Percentiles rank a stretch among this genome's conserved stretches.
phyloP scores from a whole-genome alignment of 1,284 basidiomycete species.

The Microbotryum saponariae region DNA sequence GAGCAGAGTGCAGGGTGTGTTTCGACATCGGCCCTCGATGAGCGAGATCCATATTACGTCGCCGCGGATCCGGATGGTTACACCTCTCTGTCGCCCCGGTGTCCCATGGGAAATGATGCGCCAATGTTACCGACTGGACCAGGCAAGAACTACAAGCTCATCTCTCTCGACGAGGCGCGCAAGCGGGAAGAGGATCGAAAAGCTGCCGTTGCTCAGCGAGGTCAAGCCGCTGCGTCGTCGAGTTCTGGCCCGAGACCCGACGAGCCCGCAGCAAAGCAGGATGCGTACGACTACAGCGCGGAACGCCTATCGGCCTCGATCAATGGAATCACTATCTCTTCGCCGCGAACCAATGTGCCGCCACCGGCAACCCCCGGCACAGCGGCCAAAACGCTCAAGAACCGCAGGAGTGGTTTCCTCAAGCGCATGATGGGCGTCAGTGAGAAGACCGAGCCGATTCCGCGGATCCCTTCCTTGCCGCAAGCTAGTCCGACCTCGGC shows the following conservation, averaged over 20 bases:
- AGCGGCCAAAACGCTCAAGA: constrained; percentile 11
- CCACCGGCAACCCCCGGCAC: not conserved
- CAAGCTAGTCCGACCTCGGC: not conserved
- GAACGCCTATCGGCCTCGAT: constrained; percentile 6
- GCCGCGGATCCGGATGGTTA: no score
- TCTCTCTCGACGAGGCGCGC: constrained; percentile 28
- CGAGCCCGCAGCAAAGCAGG: not conserved
- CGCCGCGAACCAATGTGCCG: not conserved
- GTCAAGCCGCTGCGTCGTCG: constrained; percentile 4
- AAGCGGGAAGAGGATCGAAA: constrained; percentile 17
- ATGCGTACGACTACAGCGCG: constrained; percentile 2
- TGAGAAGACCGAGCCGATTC: constrained; percentile 5
- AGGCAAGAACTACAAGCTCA: constrained; percentile 18
- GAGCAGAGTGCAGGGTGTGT: no score
- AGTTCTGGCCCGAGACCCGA: not conserved
- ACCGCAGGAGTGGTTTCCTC: constrained; percentile 29
- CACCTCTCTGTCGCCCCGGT: no score
- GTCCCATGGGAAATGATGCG: no score
- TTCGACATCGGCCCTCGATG: no score
- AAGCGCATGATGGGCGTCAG: constrained; percentile 29
- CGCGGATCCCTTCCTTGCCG: constrained; percentile 4
- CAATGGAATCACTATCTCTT: constrained; percentile 4
- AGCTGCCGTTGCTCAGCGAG: constrained; percentile 2
- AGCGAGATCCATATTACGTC: no score
- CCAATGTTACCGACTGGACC: not conserved